Conservation (phyloP, 345 rosid genomes). For the Zanthoxylum bungeanum region DNA sequence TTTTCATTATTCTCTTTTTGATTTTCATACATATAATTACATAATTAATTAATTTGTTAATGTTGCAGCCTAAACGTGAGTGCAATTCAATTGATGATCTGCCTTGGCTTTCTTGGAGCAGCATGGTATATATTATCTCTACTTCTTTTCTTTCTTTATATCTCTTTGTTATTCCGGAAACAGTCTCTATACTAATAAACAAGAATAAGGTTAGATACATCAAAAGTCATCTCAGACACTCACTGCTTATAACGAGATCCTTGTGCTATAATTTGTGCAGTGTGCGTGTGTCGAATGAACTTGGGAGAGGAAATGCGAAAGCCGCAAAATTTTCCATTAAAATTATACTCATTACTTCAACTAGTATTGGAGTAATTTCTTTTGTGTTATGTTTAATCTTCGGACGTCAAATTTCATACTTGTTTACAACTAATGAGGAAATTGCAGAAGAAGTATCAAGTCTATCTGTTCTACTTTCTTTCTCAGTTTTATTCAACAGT, state of each 20-base stretch:
- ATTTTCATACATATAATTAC: not conserved
- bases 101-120: slow-evolving; percentile 54
- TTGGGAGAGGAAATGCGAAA: slow-evolving; percentile 54
- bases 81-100: slow-evolving; percentile 49
- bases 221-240: too few relatives aligned
- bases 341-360: slow-evolving; percentile 34
- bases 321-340: slow-evolving; percentile 55
- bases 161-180: too few relatives aligned
- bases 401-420: slow-evolving; percentile 34
- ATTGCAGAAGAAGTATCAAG: slow-evolving; percentile 42
- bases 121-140: slow-evolving; percentile 41
- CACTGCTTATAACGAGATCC: too few relatives aligned
- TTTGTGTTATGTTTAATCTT: slow-evolving; percentile 38
- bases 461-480: slow-evolving; percentile 54
- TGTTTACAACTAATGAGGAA: slow-evolving; percentile 34
- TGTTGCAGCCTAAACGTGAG: slow-evolving; percentile 40
- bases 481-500: slow-evolving; percentile 63
- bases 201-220: too few relatives aligned
- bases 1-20: not conserved
- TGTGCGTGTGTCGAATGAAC: slow-evolving; percentile 65
- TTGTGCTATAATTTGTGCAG: slow-evolving; percentile 17
- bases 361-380: slow-evolving; percentile 36
- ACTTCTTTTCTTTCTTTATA: too few relatives aligned
- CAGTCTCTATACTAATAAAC: too few relatives aligned
- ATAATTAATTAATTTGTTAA: not conserved